phyloP scores from a whole-genome alignment of 1,284 basidiomycete species.

The Puccinia triticina region DNA sequence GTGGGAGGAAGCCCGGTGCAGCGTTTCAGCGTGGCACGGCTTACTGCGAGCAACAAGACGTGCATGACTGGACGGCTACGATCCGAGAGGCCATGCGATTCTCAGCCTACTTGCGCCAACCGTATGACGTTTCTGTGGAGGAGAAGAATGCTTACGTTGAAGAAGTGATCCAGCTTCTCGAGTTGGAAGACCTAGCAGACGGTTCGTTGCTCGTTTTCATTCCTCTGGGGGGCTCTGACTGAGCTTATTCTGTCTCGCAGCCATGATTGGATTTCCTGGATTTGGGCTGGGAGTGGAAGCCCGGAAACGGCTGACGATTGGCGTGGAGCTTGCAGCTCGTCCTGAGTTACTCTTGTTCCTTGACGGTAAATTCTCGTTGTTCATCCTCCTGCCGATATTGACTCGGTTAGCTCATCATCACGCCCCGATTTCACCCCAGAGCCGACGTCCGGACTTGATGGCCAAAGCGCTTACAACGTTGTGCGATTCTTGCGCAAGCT shows the following conservation, averaged over 20 bases:
- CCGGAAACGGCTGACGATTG: slow-evolving; percentile 68
- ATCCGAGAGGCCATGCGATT: slow-evolving; percentile 67
- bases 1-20: slow-evolving; percentile 64
- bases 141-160: slow-evolving; percentile 66
- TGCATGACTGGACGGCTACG: slow-evolving; percentile 76
- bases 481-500: slow-evolving; percentile 75
- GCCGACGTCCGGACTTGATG: slow-evolving; percentile 78
- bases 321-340: slow-evolving; percentile 67
- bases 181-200: slow-evolving; percentile 64
- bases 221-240: too few relatives aligned
- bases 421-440: too few relatives aligned
- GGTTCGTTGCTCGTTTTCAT: too few relatives aligned
- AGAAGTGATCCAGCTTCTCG: slow-evolving; percentile 65
- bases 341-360: slow-evolving; percentile 61
- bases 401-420: too few relatives aligned
- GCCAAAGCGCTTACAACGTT: slow-evolving; percentile 85
- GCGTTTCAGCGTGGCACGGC: slow-evolving; percentile 65
- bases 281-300: slow-evolving; percentile 66
- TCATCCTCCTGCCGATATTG: too few relatives aligned
- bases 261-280: slow-evolving; percentile 60
- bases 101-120: slow-evolving; percentile 68
- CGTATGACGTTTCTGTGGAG: slow-evolving; percentile 62
- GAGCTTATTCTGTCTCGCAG: too few relatives aligned
- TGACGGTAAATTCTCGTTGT: too few relatives aligned
- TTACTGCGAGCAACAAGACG: slow-evolving; percentile 59